Evolutionary conservation across 73 alveolate species (phyloP), one percentile per base, ranked within the genome.

Genomic region (Stentor roeselii): DNA sequence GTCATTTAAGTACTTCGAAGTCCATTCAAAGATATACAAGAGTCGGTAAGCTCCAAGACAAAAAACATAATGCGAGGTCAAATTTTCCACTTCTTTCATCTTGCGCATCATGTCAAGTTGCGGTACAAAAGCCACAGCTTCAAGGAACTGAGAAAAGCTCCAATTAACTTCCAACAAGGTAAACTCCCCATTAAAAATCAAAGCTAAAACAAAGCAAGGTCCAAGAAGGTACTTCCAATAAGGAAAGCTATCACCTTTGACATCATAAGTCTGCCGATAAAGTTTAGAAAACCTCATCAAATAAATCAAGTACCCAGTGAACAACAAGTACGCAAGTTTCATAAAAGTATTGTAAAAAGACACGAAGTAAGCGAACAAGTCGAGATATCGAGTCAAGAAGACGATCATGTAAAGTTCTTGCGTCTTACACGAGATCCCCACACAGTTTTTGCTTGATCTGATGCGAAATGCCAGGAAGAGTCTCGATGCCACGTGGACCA

Each of bases 91-190:
- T 59, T 86, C 92, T 84, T 89, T 89, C 61, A 90, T 95, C 77
- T 92, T 92, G 75, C 89, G 90, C 27, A 96, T 89, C 92, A 96
- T 96, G 39, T 90, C 92, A 59, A 96, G 90, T 90, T 95, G 93
- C 30, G 99, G 99, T 35, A 96, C 88, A 76, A 95, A 91, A 59
- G 99, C 98, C 50, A 96, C 91, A 34, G 98, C 87, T 86, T 96
- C 99, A 30, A 95, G 88, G 98, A 98, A 96, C 31, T 93, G 76
- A 40, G 95, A 83, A 80, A 87, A 96, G 75, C 96, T 92, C 98
- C 98, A 96, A 21, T 89, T 76, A 75, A 96, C 84, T 74, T 96
- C 99, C 88, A 95, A 88, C 30, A 87, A 50, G 27, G 89, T 60
- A 40, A 84, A 91, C 60, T 91, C 95, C 37, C 91, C 86, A 82